These are phyloP conservation scores for Boechera retrofracta DNA, from an alignment of 345 rosid species.

Conservation along the genomic window DNA sequence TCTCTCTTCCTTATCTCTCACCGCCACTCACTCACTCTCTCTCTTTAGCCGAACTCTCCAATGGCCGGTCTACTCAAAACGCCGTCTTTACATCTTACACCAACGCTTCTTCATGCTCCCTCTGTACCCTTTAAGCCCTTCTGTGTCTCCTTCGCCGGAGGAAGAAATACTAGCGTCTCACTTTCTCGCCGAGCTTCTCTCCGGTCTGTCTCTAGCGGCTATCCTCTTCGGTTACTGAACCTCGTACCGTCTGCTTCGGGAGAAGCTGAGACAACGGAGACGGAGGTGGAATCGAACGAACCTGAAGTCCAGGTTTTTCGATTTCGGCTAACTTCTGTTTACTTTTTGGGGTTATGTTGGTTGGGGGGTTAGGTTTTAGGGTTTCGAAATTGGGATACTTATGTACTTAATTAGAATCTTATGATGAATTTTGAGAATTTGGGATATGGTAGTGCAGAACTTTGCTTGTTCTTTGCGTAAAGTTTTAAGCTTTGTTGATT, in stretches of 20 bases:
- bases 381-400: background rate
- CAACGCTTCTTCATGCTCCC: constrained; percentile 43
- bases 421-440: background rate
- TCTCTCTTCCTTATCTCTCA: constrained; percentile 34
- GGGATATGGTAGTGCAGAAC: background rate
- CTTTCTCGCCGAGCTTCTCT: constrained; percentile 45
- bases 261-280: constrained; percentile 63
- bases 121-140: constrained; percentile 44
- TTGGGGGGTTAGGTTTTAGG: constrained; percentile 23
- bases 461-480: background rate
- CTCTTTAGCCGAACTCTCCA: background rate
- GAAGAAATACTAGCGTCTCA: constrained; percentile 39
- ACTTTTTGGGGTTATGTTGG: background rate
- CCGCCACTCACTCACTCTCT: constrained; percentile 20
- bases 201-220: constrained; percentile 39
- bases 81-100: constrained; percentile 55
- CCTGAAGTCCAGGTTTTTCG: constrained; percentile 63
- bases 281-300: constrained; percentile 57
- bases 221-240: constrained; percentile 52
- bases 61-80: constrained; percentile 81
- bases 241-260: constrained; percentile 65
- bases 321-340: constrained; percentile 17
- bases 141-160: constrained; percentile 53
- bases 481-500: constrained; percentile 29
- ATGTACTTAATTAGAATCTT: background rate